Conservation (phyloP, 179 eudicot species). For the Drosera spatulata region DNA sequence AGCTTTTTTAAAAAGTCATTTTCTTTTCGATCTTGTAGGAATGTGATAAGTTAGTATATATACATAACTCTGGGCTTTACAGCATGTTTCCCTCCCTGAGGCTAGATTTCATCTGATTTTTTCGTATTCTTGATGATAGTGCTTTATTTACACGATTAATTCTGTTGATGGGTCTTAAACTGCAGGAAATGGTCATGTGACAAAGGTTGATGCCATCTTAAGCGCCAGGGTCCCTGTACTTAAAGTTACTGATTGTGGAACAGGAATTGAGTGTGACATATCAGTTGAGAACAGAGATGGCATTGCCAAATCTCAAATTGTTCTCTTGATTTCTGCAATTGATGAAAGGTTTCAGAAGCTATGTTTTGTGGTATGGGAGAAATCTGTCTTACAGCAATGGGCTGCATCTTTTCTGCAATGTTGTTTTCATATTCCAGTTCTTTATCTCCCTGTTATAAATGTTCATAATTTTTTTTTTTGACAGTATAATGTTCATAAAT, state of each 20-base stretch:
- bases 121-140: too few relatives aligned
- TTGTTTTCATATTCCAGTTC: too few relatives aligned
- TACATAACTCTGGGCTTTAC: too few relatives aligned
- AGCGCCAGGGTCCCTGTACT: conserved; percentile 82
- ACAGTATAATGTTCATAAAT: too few relatives aligned
- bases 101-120: too few relatives aligned
- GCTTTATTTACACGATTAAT: neutral
- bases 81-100: too few relatives aligned
- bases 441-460: conserved; percentile 3
- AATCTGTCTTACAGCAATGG: neutral
- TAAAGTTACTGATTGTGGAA: conserved; percentile 79
- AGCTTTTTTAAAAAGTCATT: too few relatives aligned
- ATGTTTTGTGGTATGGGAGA: conserved; percentile 58
- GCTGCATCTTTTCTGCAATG: neutral
- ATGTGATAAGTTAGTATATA: too few relatives aligned
- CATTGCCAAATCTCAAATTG: conserved; percentile 56
- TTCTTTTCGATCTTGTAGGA: too few relatives aligned
- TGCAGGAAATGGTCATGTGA: conserved; percentile 53
- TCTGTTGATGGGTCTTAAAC: neutral
- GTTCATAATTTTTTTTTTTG: neutral
- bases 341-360: conserved; percentile 83
- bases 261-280: conserved; percentile 83
- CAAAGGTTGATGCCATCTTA: conserved; percentile 44
- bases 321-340: conserved; percentile 49
- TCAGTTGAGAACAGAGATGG: conserved; percentile 90